Base-by-base conservation (phyloP, 331 rosid genomes). In the Malus hybrid region DNA sequence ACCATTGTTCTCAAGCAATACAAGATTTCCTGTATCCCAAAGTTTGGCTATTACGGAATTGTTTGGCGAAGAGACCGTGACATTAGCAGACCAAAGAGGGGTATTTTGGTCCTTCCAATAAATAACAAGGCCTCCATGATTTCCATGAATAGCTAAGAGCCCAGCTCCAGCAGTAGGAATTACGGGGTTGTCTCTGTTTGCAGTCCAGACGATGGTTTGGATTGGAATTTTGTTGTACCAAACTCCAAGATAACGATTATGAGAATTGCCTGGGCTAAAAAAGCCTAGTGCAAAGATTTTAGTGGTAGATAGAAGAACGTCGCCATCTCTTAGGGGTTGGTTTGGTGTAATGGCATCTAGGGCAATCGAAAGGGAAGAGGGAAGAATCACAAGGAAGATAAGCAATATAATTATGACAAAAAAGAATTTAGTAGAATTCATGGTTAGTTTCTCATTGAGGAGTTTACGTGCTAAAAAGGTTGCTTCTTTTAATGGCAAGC, bases 191-290 rank as follows among this genome's bases (percentile, higher is more conserved):
- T 88, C 73, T 81, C 90, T 82, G 64, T 92, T 92, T 70, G 91
- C 90, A 34, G 88, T 89, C 93, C 91, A 89, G 28, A 87, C 86
- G 4, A 84, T 56, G 2, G 89, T 86, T 80, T 73, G 64, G 5
- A 73, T 54, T 6, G 83, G 66, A 42, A 85, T 56, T 28, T 73
- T 73, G 32, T 77, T 8, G 76, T 73, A 90, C 96, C 91, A 88
- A 11, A 92, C 85, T 59, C 96, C 97, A 0, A 88, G 85, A n/a
- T 90, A 90, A 9, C 91, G 93, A 27, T 68, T 64, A 15, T 7
- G 24, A 4, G 90, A 86, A 11, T 74, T 85, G 44, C 75, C 80
- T 0, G 83, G 84, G 66, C 83, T 71, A 69, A 90, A 90, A 84
- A 89, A 90, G 29, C 96, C 96, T 0, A 91, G 75, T 5, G 90